Conservation (phyloP, 495 filamentous ascomycete genomes). For the Tetracladium marchalianum region DNA sequence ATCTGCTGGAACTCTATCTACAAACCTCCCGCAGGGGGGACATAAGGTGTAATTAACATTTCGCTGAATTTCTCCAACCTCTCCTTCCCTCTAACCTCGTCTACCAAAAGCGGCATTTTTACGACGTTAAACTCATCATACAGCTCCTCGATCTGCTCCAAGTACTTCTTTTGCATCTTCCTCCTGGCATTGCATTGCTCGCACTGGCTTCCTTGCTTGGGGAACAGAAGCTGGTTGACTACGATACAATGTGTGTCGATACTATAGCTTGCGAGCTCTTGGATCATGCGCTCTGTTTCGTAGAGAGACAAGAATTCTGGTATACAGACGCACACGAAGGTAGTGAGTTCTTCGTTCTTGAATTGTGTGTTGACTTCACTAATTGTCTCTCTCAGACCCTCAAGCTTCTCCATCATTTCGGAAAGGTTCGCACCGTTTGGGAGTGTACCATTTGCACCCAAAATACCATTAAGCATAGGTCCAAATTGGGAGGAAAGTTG, state of each 20-base stretch:
- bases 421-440: constrained; percentile 86
- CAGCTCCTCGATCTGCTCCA: constrained; percentile 96
- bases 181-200: constrained; percentile 91
- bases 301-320: constrained; percentile 95
- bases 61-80: constrained; percentile 86
- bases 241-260: constrained; percentile 98
- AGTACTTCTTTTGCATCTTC: constrained; percentile 99
- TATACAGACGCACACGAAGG: constrained; percentile 97
- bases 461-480: constrained; percentile 86
- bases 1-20: background rate
- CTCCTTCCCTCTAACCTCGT: constrained; percentile 93
- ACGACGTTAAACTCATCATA: constrained; percentile 99
- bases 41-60: constrained; percentile 81
- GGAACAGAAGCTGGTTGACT: constrained; percentile 95
- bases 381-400: constrained; percentile 84
- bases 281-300: constrained; percentile 99
- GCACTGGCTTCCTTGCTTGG: constrained; percentile 74
- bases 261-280: constrained; percentile 84
- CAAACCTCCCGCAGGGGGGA: constrained; percentile 51
- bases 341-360: constrained; percentile 92
- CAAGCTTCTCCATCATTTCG: constrained; percentile 90
- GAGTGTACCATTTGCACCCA: constrained; percentile 68
- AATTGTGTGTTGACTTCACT: constrained; percentile 95
- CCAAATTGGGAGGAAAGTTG: constrained; percentile 91
- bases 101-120: constrained; percentile 88